These are phyloP conservation scores for Lentinula novae-zelandiae DNA, from an alignment of 1,284 basidiomycete genomes.

Conservation along the genomic window DNA sequence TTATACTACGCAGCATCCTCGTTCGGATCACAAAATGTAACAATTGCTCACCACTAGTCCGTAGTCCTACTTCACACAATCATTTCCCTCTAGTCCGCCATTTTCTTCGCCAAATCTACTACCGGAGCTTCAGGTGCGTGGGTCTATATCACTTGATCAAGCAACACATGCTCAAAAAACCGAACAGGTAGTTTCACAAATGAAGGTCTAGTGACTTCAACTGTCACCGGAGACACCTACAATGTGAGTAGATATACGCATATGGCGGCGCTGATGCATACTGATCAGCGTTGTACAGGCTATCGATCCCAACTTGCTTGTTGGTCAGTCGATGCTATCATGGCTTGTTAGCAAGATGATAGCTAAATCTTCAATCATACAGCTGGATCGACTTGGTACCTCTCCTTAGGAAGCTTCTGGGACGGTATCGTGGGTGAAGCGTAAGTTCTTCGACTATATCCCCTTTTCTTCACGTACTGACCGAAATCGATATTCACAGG, in stretches of 20 bases:
- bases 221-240: conserved; percentile 36
- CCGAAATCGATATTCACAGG: conserved; percentile 16
- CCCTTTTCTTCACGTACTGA: conserved; percentile 4
- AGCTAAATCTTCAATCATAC: not conserved
- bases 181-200: conserved; percentile 39
- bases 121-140: conserved; percentile 37
- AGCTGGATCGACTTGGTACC: conserved; percentile 37
- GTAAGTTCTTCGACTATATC: conserved; percentile 19
- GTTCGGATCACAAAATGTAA: conserved; percentile 44
- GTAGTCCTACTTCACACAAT: not conserved
- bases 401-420: conserved; percentile 54
- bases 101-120: conserved; percentile 45
- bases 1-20: conserved; percentile 42
- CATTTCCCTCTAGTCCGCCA: conserved; percentile 32
- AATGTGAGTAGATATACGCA: conserved; percentile 37
- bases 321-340: not conserved
- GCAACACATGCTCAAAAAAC: too few species aligned
- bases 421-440: conserved; percentile 41
- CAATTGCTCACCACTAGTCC: conserved; percentile 13
- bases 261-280: not conserved
- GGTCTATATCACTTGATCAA: not conserved
- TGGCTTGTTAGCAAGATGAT: not conserved
- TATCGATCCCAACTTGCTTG: conserved; percentile 51
- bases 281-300: conserved; percentile 29
- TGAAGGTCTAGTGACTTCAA: conserved; percentile 46